phyloP scores from a whole-genome alignment of 2,329 filamentous ascomycete genomes.

The Aplosporella prunicola region DNA sequence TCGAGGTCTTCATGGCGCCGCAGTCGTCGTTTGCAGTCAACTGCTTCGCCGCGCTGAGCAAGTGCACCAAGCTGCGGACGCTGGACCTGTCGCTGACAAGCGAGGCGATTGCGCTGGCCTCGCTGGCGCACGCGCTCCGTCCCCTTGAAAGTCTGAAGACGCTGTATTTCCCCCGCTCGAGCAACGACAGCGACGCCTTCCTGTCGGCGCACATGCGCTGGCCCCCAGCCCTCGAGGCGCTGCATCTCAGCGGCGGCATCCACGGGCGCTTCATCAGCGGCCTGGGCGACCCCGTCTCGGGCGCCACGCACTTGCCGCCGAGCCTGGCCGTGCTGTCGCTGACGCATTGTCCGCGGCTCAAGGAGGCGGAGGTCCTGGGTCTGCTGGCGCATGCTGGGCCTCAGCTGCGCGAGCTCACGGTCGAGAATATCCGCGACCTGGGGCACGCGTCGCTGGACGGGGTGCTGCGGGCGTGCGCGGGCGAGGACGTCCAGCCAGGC shows the following conservation, averaged over 20 bases:
- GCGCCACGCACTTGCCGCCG: constrained; percentile 21
- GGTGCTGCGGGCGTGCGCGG: constrained; percentile 32
- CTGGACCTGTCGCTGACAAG: constrained; percentile 46
- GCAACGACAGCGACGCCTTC: constrained; percentile 23
- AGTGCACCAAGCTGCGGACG: constrained; percentile 40
- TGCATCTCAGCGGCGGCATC: constrained; percentile 37
- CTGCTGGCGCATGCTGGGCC: constrained; percentile 26
- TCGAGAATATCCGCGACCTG: constrained; percentile 33
- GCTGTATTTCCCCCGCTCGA: constrained; percentile 37
- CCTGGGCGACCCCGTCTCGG: constrained; percentile 20
- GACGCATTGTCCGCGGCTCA: constrained; percentile 34
- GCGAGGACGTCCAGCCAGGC: no score
- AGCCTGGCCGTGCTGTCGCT: constrained; percentile 25
- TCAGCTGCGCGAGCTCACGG: constrained; percentile 28
- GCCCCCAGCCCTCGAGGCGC: constrained; percentile 34
- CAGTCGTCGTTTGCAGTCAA: constrained; percentile 49
- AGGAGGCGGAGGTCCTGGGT: constrained; percentile 23
- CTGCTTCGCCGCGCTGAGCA: constrained; percentile 47
- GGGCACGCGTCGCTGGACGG: constrained; percentile 30
- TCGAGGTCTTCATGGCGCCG: constrained; percentile 49
- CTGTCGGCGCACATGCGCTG: constrained; percentile 25
- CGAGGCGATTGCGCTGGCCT: constrained; percentile 40
- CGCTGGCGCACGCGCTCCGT: constrained; percentile 43
- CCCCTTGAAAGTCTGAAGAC: constrained; percentile 35
- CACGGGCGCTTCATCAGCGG: constrained; percentile 33